Conservation (phyloP, 140 eudicot genomes). For the Ambrosia hybrid region DNA sequence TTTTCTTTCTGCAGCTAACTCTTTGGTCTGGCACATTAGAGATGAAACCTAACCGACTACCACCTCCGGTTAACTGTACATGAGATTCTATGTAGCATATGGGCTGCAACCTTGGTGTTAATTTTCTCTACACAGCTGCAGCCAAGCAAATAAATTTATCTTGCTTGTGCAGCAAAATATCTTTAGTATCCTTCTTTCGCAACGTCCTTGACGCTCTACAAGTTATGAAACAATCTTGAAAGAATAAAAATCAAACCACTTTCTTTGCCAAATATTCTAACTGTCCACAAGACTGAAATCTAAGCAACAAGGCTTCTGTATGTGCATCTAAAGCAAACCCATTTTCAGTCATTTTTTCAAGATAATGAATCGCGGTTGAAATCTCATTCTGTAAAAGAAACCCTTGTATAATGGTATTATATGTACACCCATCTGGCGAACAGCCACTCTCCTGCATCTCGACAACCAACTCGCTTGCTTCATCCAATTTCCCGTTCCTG, state of each 20-base stretch:
- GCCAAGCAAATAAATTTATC: neutral
- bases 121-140: neutral
- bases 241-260: constrained; percentile 5
- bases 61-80: neutral
- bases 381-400: constrained; percentile 24
- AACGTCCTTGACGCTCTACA: neutral
- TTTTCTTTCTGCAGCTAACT: no score
- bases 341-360: constrained; percentile 23
- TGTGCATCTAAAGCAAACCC: constrained; percentile 27
- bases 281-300: constrained; percentile 21
- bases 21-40: no score
- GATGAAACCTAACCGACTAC: neutral
- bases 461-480: constrained; percentile 22
- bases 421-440: constrained; percentile 33
- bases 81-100: no score
- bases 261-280: constrained; percentile 9
- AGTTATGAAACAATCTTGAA: constrained; percentile 4
- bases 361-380: constrained; percentile 21
- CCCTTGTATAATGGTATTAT: constrained; percentile 30
- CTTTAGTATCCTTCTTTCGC: neutral
- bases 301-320: constrained; percentile 33
- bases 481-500: constrained; percentile 22
- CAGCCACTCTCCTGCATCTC: constrained; percentile 34
- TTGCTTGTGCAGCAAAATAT: neutral
- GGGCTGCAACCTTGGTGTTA: no score